Evolutionary conservation across 2,329 filamentous ascomycete species (phyloP).

Genomic region (Claviceps sorghi): DNA sequence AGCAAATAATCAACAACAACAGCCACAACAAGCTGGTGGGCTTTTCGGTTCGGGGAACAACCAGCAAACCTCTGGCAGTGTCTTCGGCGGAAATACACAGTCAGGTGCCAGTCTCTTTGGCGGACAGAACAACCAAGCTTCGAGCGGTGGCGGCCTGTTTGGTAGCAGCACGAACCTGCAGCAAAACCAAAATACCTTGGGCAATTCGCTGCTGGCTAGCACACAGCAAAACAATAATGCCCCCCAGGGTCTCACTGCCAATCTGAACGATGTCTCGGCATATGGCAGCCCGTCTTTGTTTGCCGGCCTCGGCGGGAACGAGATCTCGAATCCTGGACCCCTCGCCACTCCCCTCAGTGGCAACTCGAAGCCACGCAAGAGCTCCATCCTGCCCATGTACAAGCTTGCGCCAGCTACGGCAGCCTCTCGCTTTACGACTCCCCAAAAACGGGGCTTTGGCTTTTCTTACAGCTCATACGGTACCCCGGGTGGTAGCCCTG

Average conservation of each 20-base stretch:
- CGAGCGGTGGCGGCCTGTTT: slow-evolving; percentile 28
- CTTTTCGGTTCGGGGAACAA: slow-evolving; percentile 33
- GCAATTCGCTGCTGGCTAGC: slow-evolving; percentile 45
- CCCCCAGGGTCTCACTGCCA: slow-evolving; percentile 59
- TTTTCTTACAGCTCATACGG: slow-evolving; percentile 90
- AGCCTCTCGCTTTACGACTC: slow-evolving; percentile 65
- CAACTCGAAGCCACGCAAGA: slow-evolving; percentile 60
- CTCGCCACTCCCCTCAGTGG: slow-evolving; percentile 78
- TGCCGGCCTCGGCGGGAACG: slow-evolving; percentile 50
- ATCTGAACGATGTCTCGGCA: slow-evolving; percentile 69
- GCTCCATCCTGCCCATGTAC: slow-evolving; percentile 69
- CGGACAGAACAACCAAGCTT: slow-evolving; percentile 28
- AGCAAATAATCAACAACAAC: slow-evolving; percentile 22
- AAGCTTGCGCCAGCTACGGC: slow-evolving; percentile 65
- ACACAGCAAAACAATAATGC: slow-evolving; percentile 34
- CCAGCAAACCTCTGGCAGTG: slow-evolving; percentile 28
- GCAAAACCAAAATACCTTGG: slow-evolving; percentile 29
- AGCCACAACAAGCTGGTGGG: slow-evolving; percentile 23
- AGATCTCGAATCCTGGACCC: slow-evolving; percentile 62
- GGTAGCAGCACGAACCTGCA: slow-evolving; percentile 32
- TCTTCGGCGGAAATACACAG: slow-evolving; percentile 38
- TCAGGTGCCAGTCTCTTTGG: slow-evolving; percentile 41
- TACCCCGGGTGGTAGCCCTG: slow-evolving; percentile 56
- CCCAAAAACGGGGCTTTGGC: slow-evolving; percentile 75
- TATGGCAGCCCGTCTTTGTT: slow-evolving; percentile 86